Base-by-base conservation (phyloP, 2,329 filamentous ascomycete genomes). In the Rhynchosporium graminicola region DNA sequence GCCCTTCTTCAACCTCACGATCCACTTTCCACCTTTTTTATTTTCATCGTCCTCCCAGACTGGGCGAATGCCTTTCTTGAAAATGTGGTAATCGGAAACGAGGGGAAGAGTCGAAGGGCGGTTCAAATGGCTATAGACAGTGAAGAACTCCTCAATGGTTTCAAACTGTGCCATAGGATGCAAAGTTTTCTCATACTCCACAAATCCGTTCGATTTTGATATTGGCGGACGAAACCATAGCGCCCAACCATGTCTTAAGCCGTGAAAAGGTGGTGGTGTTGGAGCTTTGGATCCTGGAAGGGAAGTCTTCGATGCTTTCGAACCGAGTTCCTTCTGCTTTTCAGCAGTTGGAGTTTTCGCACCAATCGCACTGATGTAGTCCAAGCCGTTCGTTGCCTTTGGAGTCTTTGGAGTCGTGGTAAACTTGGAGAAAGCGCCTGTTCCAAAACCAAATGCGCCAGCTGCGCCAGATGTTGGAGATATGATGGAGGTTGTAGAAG, bases 21-120 rank as follows among this genome's bases (percentile, higher is more conserved):
- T 93, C 94, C 94, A 99, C 79, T 99, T 99, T 57, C 95, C 95
- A 60, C 95, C 95, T 69, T 88, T 89, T 77, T 92, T 95, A 79
- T 99, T 99, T 75, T 96, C 92, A 52, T 97, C 92, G 71, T 99
- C 95, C 77, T 99, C 95, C 95, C 95, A 99, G 70, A 99, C 95
- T 28, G 95, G 95, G 64, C 95, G 87, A 65, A 99, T 93, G 60
- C 93, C 94, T 74, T 95, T 92, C 78, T 95, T 96, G 82, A 99
- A 99, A 64, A 99, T 88, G 76, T 99, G 95, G 75, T 97, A 99
- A 77, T 99, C 95, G 29, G 93, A 97, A 36, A 98, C 94, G 4
- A 94, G 88, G 6, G 94, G 94, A 62, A 99, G 82, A 40, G 84
- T 80, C 42, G 93, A 98, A 2, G 96, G 95, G 33, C 90, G 87